Evolutionary conservation across 257 asterid genomes (phyloP).

Genomic region (Sherardia arvensis): DNA sequence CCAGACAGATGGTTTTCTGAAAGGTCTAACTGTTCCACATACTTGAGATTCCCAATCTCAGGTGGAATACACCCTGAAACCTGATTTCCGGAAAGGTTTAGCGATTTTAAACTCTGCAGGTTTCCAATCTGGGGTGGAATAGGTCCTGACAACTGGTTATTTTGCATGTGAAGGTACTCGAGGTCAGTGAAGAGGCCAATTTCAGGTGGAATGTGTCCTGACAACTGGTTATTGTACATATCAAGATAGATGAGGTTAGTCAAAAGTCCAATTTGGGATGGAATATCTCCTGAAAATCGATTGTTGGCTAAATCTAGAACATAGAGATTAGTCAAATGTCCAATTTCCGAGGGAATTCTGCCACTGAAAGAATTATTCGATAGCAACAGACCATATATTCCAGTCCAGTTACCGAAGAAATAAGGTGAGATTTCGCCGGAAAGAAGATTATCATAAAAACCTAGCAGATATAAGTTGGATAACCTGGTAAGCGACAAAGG

Average conservation of each 20-base stretch:
- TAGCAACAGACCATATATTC: no score
- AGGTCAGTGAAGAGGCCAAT: slow-evolving; percentile 31
- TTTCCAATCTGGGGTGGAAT: background rate
- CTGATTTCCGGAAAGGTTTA: background rate
- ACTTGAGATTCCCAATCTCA: background rate
- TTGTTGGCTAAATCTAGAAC: no score
- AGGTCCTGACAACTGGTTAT: no score
- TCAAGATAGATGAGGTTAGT: no score
- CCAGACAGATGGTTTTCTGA: background rate
- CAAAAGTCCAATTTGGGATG: background rate
- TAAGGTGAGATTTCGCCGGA: no score
- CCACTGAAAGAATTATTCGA: background rate
- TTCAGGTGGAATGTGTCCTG: no score
- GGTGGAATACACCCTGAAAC: background rate
- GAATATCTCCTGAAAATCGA: no score
- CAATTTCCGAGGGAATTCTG: no score
- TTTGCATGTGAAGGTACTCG: slow-evolving; percentile 20
- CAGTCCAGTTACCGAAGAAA: background rate
- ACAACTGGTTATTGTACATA: background rate
- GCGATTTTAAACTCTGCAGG: background rate
- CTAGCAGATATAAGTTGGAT: slow-evolving; percentile 35
- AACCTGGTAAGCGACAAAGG: slow-evolving; percentile 15
- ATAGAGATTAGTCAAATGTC: no score
- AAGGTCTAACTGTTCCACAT: background rate
- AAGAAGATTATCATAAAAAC: slow-evolving; percentile 40